Evolutionary conservation across 2,329 filamentous ascomycete species (phyloP), one percentile per base, ranked within the genome.

Genomic region (Neonectria magnoliae): DNA sequence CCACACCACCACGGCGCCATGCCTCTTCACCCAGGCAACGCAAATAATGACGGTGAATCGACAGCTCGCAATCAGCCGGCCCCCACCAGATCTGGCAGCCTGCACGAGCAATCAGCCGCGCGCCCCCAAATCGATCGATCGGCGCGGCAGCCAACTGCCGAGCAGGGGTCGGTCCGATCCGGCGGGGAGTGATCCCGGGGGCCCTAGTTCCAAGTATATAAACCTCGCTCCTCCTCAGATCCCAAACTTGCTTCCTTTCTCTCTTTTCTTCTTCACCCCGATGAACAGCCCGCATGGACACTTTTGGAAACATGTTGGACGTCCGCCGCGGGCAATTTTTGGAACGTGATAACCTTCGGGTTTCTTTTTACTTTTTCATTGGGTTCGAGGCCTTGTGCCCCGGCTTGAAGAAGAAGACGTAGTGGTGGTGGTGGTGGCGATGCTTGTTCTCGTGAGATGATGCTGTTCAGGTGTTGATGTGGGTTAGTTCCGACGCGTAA

Each of bases 391-490:
- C 62, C 56, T 67, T 50, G 62, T 27, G 60, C 58, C 27, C 22
- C 44, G 69, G 5, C 67, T 71, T 60, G 69, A 71, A 71, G 69
- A 71, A 68, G 67, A 70, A 57, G 14, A 8, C 42, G 9, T 7
- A 45, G 57, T 53, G 29, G 29, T 52, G 25, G 4, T 53, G n/a
- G 38, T 14, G 1, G 31, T 36, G 11, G n/a, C 3, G 25, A 25
- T 25, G 4, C 25, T 57, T 52, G 50, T 5, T 58, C 14, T 13
- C 48, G 27, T 9, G 56, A 4, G 29, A 6, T 5, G 41, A 8
- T 5, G 36, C 7, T 25, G 38, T 48, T 16, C 14, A 42, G 16
- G 7, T 20, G 25, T 31, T 20, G 4, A n/a, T 8, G 16, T 3
- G 7, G 11, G 18, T 36, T 10, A 8, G 48, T n/a, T 5, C 29